These are phyloP conservation scores for Ascochyta fabae DNA, from an alignment of 2,329 filamentous ascomycete genomes.

Conservation along the genomic window DNA sequence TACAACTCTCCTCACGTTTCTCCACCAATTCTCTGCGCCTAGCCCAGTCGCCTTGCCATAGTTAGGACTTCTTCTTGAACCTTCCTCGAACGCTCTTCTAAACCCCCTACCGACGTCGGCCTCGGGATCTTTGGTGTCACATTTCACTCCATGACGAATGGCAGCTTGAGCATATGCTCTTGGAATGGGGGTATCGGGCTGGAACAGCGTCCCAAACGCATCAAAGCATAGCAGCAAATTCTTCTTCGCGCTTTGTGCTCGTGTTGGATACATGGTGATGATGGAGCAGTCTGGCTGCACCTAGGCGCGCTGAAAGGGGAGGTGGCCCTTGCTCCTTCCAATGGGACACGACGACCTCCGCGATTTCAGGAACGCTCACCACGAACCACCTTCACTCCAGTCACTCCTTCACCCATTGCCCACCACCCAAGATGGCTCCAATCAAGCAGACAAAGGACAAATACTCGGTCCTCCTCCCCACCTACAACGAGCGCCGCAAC, in stretches of 20 bases:
- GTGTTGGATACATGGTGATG: constrained; percentile 12
- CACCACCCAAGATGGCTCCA: constrained; percentile 37
- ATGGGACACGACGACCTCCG: constrained; percentile 38
- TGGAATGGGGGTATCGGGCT: constrained; percentile 57
- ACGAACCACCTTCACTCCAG: constrained; percentile 27
- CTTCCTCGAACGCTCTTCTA: constrained; percentile 56
- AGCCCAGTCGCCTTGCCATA: constrained; percentile 63
- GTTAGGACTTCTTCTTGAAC: constrained; percentile 60
- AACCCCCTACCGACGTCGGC: constrained; percentile 40
- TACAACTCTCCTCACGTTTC: constrained; percentile 54
- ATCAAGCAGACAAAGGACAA: constrained; percentile 66
- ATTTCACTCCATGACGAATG: constrained; percentile 56
- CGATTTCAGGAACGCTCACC: constrained; percentile 13
- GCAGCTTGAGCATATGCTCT: constrained; percentile 63
- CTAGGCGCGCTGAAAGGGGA: constrained; percentile 30
- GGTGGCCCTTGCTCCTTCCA: constrained; percentile 20
- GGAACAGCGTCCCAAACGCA: constrained; percentile 70
- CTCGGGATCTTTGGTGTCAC: constrained; percentile 45
- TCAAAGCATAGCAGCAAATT: constrained; percentile 68
- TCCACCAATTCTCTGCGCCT: constrained; percentile 65
- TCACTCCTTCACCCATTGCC: constrained; percentile 37
- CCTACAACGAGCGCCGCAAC: constrained; percentile 98
- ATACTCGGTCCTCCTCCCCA: constrained; percentile 97
- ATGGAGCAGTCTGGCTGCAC: constrained; percentile 12
- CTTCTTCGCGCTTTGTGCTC: constrained; percentile 24